Base-by-base conservation (phyloP, 352 stramenopile species). In the Phytophthora quininea region DNA sequence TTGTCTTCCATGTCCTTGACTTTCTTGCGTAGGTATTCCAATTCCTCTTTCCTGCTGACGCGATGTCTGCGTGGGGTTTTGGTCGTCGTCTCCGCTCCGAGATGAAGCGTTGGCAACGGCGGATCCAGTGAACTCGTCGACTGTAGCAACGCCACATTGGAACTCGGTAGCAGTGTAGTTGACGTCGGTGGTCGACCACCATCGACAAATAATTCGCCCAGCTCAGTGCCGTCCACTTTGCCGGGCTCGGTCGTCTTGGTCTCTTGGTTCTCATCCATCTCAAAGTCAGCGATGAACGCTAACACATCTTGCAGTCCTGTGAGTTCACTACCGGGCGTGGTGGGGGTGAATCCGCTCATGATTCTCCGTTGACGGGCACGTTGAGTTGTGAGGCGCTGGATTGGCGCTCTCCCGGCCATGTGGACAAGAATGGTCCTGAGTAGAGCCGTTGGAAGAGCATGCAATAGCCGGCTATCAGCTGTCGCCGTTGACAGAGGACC, bases 251-350 rank as follows among this genome's bases (percentile, higher is more conserved):
- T 8, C 32, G 35, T 27, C 27, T 24, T 51, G 40, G 24, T 45
- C 14, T 56, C 7, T n/a, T 50, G 0, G 24, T 46, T 14, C 32
- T 68, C 62, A 33, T 71, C 67, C 67, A 75, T 64, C 42, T 75
- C 62, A 9, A 75, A 75, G 62, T 75, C 67, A 11, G 56, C 57
- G 46, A 75, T 71, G 38, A 75, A 75, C 9, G 62, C 67, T n/a
- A 75, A 33, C 1, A 75, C 67, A 48, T 75, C 67, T 60, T 71
- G 62, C 30, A 75, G 57, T 3, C 62, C 67, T 40, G 46, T 52
- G 12, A 54, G 38, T 2, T 75, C 62, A 11, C 53, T 54, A n/a
- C 61, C 61, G 27, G 57, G 38, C 12, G 43, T 37, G 7, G 29
- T 69, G 3, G 61, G 66, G 8, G 66, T 70, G 3, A 70, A 49